Percentiles rank a stretch among this genome's conserved stretches.
Conservation (phyloP, 495 filamentous ascomycete genomes). For the Choiromyces venosus region DNA sequence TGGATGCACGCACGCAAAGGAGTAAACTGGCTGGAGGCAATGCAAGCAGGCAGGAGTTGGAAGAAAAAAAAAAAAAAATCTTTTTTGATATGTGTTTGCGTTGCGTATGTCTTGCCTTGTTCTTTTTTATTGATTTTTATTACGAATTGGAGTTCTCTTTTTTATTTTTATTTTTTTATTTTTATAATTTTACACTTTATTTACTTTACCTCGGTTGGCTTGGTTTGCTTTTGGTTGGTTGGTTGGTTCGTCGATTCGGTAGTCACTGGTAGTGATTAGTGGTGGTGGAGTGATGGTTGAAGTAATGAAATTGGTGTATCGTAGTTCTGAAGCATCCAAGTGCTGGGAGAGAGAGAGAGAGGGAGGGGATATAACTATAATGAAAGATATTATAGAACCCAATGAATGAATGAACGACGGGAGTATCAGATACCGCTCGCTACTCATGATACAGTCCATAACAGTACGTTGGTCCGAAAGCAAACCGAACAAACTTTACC, state of each 20-base stretch:
- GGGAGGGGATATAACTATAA: too few relatives aligned
- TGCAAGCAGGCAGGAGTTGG: background rate
- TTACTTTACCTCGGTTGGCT: background rate
- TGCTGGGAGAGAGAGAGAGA: too few relatives aligned
- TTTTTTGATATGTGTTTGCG: background rate
- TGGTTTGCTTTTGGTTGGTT: slow-evolving; percentile 1
- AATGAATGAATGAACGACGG: too few relatives aligned
- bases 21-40: background rate
- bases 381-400: background rate
- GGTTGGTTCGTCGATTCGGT: background rate
- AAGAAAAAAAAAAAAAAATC: background rate
- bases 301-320: too few relatives aligned
- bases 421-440: too few relatives aligned
- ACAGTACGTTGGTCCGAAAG: too few relatives aligned
- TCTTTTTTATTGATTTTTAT: slow-evolving; percentile 8
- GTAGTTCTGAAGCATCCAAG: too few relatives aligned
- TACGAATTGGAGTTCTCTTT: slow-evolving; percentile 5
- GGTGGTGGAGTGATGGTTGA: background rate
- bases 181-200: background rate
- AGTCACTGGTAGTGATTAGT: background rate
- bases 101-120: slow-evolving; percentile 9
- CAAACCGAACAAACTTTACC: too few relatives aligned
- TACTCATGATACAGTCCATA: too few relatives aligned
- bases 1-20: background rate
- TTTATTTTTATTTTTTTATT: slow-evolving; percentile 6